Percentiles rank a stretch among this genome's conserved stretches.
Evolutionary conservation across 352 stramenopile species (phyloP).

Genomic region (Phytophthora tentaculata): DNA sequence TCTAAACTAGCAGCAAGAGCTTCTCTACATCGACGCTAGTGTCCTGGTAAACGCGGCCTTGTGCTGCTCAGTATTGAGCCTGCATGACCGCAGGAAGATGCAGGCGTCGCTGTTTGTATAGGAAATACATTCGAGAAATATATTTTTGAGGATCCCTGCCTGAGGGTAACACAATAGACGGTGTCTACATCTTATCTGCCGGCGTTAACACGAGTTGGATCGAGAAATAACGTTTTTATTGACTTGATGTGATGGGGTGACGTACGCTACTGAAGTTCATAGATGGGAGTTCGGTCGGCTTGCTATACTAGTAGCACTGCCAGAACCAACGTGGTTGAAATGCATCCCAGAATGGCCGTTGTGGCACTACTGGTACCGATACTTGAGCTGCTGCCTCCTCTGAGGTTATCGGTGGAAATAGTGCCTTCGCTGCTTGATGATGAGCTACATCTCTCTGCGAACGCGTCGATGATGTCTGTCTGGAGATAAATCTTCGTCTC

Average conservation of each 20-base stretch:
- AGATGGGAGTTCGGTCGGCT: neutral
- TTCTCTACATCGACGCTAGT: no score
- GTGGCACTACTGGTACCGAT: conserved; percentile 9
- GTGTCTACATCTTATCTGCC: no score
- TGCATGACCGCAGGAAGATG: no score
- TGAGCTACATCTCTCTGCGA: conserved; percentile 11
- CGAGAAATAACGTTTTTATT: neutral
- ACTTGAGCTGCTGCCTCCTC: conserved; percentile 5
- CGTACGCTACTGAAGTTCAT: neutral
- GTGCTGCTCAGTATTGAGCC: no score
- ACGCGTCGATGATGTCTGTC: conserved; percentile 16
- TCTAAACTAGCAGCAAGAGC: no score
- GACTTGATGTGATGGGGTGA: neutral
- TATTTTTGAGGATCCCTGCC: no score
- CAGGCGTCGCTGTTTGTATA: no score
- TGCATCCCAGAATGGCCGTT: neutral
- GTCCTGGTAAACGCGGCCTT: no score
- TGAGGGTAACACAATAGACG: no score
- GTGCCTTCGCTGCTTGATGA: conserved; percentile 3
- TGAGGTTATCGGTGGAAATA: conserved; percentile 1
- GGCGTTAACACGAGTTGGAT: no score
- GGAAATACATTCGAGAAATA: no score
- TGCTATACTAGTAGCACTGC: conserved; percentile 6
- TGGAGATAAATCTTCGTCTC: conserved; percentile 15
- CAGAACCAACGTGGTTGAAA: conserved; percentile 3